Conservation (phyloP, 257 asterid species). For the Gentiana straminea region DNA sequence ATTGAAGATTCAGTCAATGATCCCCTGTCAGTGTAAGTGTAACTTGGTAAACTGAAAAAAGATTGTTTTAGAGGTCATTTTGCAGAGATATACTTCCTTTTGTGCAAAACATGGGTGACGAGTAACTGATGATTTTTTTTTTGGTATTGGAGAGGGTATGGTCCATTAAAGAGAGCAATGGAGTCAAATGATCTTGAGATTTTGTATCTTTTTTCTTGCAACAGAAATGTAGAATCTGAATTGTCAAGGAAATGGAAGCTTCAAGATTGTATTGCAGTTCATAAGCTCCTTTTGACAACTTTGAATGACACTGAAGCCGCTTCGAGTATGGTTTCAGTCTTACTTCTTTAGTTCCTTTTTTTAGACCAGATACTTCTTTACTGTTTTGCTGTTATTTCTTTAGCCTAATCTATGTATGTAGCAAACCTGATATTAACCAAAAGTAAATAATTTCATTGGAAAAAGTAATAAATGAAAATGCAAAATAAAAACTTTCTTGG, state of each 20-base stretch:
- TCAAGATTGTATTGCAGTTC: slow-evolving; percentile 64
- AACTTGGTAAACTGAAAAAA: slow-evolving; percentile 6
- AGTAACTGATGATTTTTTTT: no score
- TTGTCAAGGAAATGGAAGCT: slow-evolving; percentile 40
- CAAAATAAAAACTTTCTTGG: no score
- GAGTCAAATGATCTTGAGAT: no score
- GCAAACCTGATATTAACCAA: background rate
- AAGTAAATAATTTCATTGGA: no score
- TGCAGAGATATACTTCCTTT: background rate
- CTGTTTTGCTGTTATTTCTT: no score
- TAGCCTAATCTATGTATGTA: no score
- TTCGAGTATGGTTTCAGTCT: slow-evolving; percentile 35
- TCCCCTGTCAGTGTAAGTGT: slow-evolving; percentile 44
- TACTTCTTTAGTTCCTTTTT: background rate
- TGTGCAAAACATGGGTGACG: background rate
- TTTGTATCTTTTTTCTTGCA: slow-evolving; percentile 12
- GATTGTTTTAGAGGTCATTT: background rate
- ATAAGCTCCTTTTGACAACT: slow-evolving; percentile 42
- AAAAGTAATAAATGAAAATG: no score
- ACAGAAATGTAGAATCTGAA: slow-evolving; percentile 49
- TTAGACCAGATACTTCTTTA: background rate
- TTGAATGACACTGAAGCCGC: slow-evolving; percentile 67
- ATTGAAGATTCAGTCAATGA: slow-evolving; percentile 59
- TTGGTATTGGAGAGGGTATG: background rate
- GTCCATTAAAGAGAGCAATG: background rate